Percentiles rank a stretch among this genome's conserved stretches.
phyloP scores from a whole-genome alignment of 1,284 basidiomycete genomes.

The Earliella scabrosa region DNA sequence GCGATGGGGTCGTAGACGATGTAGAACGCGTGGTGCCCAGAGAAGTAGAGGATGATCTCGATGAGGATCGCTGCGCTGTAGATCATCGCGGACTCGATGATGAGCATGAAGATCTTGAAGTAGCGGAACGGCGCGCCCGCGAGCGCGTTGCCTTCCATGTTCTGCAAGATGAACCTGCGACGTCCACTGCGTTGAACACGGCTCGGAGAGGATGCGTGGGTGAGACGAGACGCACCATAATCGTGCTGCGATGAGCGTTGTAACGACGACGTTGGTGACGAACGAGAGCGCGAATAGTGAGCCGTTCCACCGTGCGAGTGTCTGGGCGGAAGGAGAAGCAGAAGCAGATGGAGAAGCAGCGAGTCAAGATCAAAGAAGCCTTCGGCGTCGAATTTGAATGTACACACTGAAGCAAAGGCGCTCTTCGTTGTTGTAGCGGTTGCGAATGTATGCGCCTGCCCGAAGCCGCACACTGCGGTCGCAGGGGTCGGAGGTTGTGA shows the following conservation, averaged over 20 bases:
- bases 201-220: background rate
- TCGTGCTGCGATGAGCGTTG: constrained; percentile 38
- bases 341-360: no score
- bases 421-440: constrained; percentile 36
- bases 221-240: constrained; percentile 35
- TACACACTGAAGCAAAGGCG: constrained; percentile 33
- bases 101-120: constrained; percentile 37
- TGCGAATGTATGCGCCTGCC: constrained; percentile 41
- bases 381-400: no score
- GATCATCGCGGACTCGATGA: constrained; percentile 45
- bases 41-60: constrained; percentile 45
- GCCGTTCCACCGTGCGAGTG: constrained; percentile 39
- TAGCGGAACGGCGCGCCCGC: constrained; percentile 34
- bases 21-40: constrained; percentile 43
- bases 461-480: constrained; percentile 39
- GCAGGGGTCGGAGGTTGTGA: no score
- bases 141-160: constrained; percentile 16
- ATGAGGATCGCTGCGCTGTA: constrained; percentile 43
- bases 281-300: constrained; percentile 42
- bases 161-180: constrained; percentile 35
- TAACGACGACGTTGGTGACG: constrained; percentile 41
- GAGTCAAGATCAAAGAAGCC: no score
- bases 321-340: background rate
- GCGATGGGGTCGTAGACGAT: constrained; percentile 46
- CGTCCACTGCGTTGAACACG: background rate